These are phyloP conservation scores for Cystofilobasidium macerans DNA, from an alignment of 768 basidiomycete species.

Conservation along the genomic window DNA sequence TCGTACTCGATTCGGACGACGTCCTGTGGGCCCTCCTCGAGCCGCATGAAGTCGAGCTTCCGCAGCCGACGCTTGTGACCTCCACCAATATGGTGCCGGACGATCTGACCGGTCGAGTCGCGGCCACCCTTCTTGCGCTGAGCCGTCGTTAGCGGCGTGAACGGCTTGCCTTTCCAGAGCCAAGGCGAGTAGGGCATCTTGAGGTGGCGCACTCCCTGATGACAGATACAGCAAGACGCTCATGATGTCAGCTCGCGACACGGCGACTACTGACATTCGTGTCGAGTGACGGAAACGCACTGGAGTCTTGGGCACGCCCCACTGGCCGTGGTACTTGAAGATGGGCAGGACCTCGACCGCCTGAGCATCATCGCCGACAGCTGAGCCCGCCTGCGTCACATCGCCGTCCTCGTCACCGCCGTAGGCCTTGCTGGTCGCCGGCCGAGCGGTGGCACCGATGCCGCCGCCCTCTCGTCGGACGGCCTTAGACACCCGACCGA, in stretches of 20 bases:
- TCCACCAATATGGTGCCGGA: conserved; percentile 78
- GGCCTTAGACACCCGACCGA: not conserved
- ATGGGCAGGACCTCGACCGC: not conserved
- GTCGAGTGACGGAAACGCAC: conserved; percentile 11
- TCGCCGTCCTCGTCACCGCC: not conserved
- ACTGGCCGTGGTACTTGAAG: conserved; percentile 26
- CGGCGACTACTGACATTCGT: too few species aligned
- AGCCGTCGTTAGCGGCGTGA: conserved; percentile 68
- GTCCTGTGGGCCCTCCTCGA: conserved; percentile 68
- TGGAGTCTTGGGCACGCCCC: conserved; percentile 21
- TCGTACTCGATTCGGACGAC: conserved; percentile 95
- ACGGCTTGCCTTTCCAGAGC: conserved; percentile 52
- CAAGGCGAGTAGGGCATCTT: conserved; percentile 27
- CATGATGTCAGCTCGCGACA: not conserved
- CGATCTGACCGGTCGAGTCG: conserved; percentile 70
- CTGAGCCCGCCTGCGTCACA: not conserved
- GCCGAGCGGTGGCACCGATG: not conserved
- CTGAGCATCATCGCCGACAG: not conserved
- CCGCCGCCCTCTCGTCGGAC: not conserved
- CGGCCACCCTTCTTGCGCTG: conserved; percentile 77
- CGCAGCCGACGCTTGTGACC: conserved; percentile 81
- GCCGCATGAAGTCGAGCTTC: conserved; percentile 70
- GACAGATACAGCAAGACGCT: too few species aligned
- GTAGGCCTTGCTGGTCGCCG: not conserved
- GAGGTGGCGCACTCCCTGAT: conserved; percentile 20